Conservation (phyloP, 2,329 filamentous ascomycete species). For the Hymenoscyphus scutula region DNA sequence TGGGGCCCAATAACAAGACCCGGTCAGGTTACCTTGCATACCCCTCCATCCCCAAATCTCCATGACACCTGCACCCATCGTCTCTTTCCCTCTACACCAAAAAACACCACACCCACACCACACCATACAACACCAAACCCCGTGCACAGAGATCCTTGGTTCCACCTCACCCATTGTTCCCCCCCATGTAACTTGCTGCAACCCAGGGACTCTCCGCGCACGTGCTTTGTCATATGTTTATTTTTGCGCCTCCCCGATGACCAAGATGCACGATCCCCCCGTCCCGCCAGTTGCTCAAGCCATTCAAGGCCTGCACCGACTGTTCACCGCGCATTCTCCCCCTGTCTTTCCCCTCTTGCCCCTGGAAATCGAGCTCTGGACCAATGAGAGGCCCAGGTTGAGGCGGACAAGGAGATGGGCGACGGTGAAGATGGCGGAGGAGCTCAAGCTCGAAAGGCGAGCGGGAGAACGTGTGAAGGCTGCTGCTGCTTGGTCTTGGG, state of each 20-base stretch:
- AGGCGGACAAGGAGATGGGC: conserved; percentile 4
- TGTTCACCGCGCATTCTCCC: conserved; percentile 11
- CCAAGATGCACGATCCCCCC: neutral
- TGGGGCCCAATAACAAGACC: neutral
- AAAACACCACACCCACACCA: too few species aligned
- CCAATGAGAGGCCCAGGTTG: conserved; percentile 1
- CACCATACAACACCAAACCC: neutral
- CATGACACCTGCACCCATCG: too few species aligned
- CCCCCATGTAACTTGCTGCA: neutral
- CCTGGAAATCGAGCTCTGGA: conserved; percentile 1
- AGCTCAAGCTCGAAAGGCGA: neutral
- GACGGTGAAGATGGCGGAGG: conserved; percentile 15
- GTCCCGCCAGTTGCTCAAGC: neutral
- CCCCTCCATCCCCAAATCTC: conserved; percentile 1
- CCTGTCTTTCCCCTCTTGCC: neutral
- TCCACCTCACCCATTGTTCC: too few species aligned
- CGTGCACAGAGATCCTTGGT: too few species aligned
- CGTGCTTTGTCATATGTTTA: conserved; percentile 8
- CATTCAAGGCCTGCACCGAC: neutral
- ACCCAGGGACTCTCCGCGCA: neutral
- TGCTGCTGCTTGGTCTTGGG: neutral
- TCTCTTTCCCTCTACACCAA: too few species aligned
- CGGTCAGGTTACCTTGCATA: neutral
- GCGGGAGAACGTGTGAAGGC: neutral
- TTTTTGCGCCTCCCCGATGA: neutral